These are phyloP conservation scores for Coemansia sp. DNA, from an alignment of 192 early-diverging fungal species.

Conservation along the genomic window DNA sequence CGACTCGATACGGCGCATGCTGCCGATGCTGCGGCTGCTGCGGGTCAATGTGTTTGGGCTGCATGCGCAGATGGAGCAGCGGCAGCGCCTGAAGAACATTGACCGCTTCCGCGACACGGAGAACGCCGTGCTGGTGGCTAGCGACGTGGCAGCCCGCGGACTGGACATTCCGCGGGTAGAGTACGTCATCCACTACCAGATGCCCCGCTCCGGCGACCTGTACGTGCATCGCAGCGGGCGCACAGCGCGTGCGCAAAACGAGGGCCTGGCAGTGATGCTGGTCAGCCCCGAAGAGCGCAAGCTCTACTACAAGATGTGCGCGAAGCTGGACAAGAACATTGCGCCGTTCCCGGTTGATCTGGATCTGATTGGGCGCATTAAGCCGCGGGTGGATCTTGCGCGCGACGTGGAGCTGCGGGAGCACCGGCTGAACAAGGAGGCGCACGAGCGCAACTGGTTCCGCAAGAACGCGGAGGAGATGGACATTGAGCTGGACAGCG, in stretches of 20 bases:
- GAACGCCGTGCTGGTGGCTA: conserved; percentile 83
- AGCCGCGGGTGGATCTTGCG: conserved; percentile 77
- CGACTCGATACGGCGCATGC: conserved; percentile 83
- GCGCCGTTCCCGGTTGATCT: conserved; percentile 80
- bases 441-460: conserved; percentile 70
- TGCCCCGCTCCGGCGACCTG: conserved; percentile 87
- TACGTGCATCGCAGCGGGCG: conserved; percentile 95
- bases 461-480: conserved; percentile 74
- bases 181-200: conserved; percentile 93
- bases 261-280: conserved; percentile 82
- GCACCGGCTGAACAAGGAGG: conserved; percentile 71
- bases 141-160: conserved; percentile 94
- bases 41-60: conserved; percentile 72
- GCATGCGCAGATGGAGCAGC: conserved; percentile 96
- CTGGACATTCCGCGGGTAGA: conserved; percentile 92
- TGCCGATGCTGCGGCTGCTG: conserved; percentile 78
- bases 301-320: conserved; percentile 79
- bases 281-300: conserved; percentile 80
- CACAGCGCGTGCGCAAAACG: conserved; percentile 81
- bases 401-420: conserved; percentile 76
- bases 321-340: conserved; percentile 72
- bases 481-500: conserved; percentile 77
- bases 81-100: conserved; percentile 88
- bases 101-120: conserved; percentile 77
- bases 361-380: conserved; percentile 65